These are phyloP conservation scores for Daldinia concentrica DNA, from an alignment of 495 filamentous ascomycete species.

Conservation along the genomic window DNA sequence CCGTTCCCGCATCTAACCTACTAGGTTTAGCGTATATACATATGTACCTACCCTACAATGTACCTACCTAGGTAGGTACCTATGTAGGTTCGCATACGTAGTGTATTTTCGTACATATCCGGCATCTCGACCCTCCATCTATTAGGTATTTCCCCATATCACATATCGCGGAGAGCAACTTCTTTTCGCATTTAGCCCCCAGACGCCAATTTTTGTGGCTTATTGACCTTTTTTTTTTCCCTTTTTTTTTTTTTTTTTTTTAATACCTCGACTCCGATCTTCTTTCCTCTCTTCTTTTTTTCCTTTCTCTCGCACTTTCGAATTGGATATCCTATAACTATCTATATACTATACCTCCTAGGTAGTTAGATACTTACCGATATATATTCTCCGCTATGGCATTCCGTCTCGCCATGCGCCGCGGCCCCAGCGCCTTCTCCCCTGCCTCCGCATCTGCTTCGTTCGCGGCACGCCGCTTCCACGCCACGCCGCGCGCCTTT, in stretches of 20 bases:
- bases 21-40: too few relatives aligned
- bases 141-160: background rate
- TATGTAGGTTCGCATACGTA: too few relatives aligned
- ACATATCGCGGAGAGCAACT: background rate
- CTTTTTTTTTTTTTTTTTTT: background rate
- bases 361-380: too few relatives aligned
- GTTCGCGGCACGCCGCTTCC: conserved; percentile 55
- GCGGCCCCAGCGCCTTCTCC: conserved; percentile 15
- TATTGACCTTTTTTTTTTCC: background rate
- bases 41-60: too few relatives aligned
- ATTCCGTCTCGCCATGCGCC: conserved; percentile 42
- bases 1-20: background rate
- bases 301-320: background rate
- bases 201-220: background rate
- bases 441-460: conserved; percentile 7
- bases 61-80: too few relatives aligned
- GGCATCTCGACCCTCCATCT: too few relatives aligned
- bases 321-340: background rate
- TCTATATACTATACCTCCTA: too few relatives aligned
- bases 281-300: background rate
- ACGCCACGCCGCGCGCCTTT: conserved; percentile 58
- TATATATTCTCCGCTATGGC: conserved; percentile 21
- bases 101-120: too few relatives aligned
- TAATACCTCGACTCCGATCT: background rate
- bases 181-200: conserved; percentile 6